Conservation (phyloP, 2,329 filamentous ascomycete species). For the Xylaria sp. region DNA sequence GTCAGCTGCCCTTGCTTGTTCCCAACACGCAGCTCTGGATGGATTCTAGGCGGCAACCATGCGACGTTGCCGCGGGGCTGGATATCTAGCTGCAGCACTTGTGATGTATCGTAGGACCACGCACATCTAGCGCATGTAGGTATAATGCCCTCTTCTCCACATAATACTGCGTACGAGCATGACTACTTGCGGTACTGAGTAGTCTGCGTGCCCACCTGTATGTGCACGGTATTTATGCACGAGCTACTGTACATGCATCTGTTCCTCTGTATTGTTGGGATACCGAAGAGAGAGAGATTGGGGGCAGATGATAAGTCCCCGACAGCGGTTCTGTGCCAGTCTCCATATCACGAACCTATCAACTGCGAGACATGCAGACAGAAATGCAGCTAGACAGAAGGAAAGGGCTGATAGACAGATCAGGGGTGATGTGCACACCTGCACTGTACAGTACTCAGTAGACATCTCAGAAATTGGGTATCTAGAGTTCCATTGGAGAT, state of each 20-base stretch:
- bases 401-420: not conserved
- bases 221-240: conserved; percentile 29
- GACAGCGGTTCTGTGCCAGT: conserved; percentile 7
- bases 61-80: conserved; percentile 18
- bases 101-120: not conserved
- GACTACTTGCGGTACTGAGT: not conserved
- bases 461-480: not conserved
- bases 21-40: not conserved
- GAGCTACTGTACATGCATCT: not conserved
- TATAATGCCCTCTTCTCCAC: conserved; percentile 3
- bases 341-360: conserved; percentile 3
- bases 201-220: not conserved
- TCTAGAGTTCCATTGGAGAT: conserved; percentile 3
- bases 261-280: conserved; percentile 3
- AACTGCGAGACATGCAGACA: not conserved
- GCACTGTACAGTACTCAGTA: not conserved
- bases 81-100: not conserved
- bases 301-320: conserved; percentile 12
- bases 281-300: not conserved
- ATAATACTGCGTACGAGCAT: not conserved
- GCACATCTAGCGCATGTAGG: not conserved
- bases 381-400: not conserved
- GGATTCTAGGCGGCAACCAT: conserved; percentile 17
- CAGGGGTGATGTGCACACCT: not conserved
- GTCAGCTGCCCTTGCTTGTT: not conserved